These are phyloP conservation scores for Cymbopogon flexuosus DNA, from an alignment of 202 grass and related monocot genomes.

Conservation along the genomic window DNA sequence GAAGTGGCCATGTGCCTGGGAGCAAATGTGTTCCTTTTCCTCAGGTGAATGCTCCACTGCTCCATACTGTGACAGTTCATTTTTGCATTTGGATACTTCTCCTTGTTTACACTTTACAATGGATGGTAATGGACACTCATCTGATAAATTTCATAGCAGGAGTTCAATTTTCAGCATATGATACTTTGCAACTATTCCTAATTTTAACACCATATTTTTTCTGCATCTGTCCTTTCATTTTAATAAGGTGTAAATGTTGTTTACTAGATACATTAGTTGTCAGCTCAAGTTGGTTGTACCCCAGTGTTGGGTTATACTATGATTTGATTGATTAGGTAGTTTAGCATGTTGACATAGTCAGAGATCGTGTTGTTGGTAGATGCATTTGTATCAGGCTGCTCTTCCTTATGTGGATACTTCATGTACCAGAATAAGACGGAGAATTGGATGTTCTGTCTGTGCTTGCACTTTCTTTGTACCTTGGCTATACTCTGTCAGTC, in stretches of 20 bases:
- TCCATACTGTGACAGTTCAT: background rate
- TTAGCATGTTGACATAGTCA: background rate
- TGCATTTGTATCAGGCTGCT: background rate
- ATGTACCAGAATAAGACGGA: background rate
- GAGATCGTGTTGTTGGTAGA: background rate
- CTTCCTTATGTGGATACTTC: background rate
- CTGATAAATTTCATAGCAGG: constrained; percentile 3
- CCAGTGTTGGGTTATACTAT: background rate
- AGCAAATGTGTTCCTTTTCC: constrained; percentile 92
- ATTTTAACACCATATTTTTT: background rate
- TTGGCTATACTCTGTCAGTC: background rate
- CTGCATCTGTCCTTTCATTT: background rate
- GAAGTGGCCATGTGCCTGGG: constrained; percentile 81
- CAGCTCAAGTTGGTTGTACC: background rate
- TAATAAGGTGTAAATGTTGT: background rate
- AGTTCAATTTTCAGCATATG: background rate
- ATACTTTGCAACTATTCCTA: background rate
- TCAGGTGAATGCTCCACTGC: constrained; percentile 44
- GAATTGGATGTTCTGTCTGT: background rate
- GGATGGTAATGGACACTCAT: background rate
- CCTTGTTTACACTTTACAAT: background rate
- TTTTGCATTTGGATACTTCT: constrained; percentile 4
- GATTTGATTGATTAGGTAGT: background rate
- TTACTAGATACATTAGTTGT: background rate
- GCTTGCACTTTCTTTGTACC: background rate